A percentile compares a stretch with the other conserved stretches of the same genome.
phyloP scores from a whole-genome alignment of 345 rosid species.

The Noccaea bulbosa region DNA sequence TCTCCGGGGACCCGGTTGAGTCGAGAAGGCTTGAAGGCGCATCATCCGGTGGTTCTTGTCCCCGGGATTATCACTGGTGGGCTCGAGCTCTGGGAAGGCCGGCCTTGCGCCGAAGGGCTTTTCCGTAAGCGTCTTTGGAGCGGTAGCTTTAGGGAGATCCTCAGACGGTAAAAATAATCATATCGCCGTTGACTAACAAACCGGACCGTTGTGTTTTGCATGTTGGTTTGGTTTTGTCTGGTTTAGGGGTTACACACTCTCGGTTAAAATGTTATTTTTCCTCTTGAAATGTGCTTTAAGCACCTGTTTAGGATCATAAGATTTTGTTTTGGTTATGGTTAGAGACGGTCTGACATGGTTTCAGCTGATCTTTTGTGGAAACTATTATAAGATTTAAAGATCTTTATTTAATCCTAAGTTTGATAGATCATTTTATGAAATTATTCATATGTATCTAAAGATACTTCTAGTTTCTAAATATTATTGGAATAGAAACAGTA shows the following conservation, averaged over 20 bases:
- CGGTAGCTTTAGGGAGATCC: slow-evolving; percentile 65
- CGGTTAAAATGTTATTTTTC: background rate
- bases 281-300: background rate
- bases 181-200: too few relatives aligned
- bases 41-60: slow-evolving; percentile 77
- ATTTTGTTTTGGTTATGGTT: background rate
- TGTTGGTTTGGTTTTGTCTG: slow-evolving; percentile 3
- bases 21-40: slow-evolving; percentile 59
- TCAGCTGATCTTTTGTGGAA: background rate
- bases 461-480: too few relatives aligned
- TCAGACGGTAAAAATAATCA: slow-evolving; percentile 52
- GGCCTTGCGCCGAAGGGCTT: slow-evolving; percentile 70
- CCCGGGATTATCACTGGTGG: slow-evolving; percentile 82
- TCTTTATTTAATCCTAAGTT: background rate
- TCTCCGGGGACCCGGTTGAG: slow-evolving; percentile 56
- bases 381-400: background rate
- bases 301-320: background rate
- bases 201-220: too few relatives aligned
- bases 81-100: slow-evolving; percentile 82
- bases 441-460: too few relatives aligned
- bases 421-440: background rate
- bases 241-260: background rate
- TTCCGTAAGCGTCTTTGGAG: slow-evolving; percentile 83
- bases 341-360: background rate
- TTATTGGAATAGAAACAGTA: too few relatives aligned